Base-by-base conservation (phyloP, 2,329 filamentous ascomycete genomes). In the Cercospora zeina region DNA sequence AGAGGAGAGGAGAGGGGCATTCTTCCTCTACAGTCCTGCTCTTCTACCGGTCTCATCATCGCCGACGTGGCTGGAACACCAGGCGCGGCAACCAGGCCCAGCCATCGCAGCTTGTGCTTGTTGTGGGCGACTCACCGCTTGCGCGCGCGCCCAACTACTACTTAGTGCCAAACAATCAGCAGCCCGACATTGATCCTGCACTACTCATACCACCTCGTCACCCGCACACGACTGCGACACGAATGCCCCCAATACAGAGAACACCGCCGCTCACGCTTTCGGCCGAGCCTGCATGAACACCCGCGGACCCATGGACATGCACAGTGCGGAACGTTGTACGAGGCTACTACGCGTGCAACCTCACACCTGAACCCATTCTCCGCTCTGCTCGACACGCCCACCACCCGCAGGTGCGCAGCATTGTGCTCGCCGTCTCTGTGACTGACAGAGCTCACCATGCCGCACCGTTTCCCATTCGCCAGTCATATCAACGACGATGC, bases 401-500 rank as follows among this genome's bases (percentile, higher is more conserved):
- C 11, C 33, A 19, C 34, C 53, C 53, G 31, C 30, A 27, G 30
- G n/a, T 31, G 16, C 19, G 19, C 30, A 13, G 56, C 56, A 27
- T 24, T 49, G 45, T 21, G 49, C 49, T 50, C 61, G 2, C 16
- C 10, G 42, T 14, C 51, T 54, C 53, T 65, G 58, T 61, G 59
- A 65, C 47, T 50, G 54, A 63, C 53, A 33, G 51, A 62, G 58
- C 59, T 37, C 55, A 68, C 54, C 59, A 74, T 74, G 72, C 70
- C 72, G 66, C 70, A 73, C 42, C 66, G 69, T 33, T 69, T 73
- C 68, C 66, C 71, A 67, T 71, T 72, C 63, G 63, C 64, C 64
- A 68, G 65, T 58, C 63, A 69, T 66, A 51, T 33, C 58, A 58
- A 63, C 54, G 60, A 65, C 51, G 24, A 37, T 59, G 56, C 42